A percentile compares a stretch with the other conserved stretches of the same genome.
Conservation (phyloP, 2,329 filamentous ascomycete species). For the Cryphonectria parasitica region DNA sequence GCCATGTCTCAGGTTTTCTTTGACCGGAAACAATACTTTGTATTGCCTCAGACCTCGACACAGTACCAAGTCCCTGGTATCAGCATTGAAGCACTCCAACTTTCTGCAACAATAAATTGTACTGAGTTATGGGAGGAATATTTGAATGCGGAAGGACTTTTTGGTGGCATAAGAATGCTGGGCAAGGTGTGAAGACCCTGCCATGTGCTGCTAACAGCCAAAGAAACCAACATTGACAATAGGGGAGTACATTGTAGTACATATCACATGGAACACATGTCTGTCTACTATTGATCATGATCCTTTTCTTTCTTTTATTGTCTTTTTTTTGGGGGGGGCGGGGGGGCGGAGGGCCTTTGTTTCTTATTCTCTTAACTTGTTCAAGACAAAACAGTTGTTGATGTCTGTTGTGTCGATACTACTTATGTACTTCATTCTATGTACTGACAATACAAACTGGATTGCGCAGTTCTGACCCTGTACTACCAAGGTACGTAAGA, state of each 20-base stretch:
- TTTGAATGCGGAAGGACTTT: neutral
- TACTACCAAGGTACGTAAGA: neutral
- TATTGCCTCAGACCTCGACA: neutral
- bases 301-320: neutral
- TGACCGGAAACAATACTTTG: neutral
- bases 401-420: neutral
- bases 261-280: neutral
- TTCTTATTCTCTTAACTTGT: neutral
- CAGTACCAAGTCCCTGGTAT: neutral
- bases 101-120: neutral
- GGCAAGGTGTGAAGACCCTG: neutral
- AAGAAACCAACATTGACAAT: neutral
- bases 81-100: neutral
- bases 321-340: too few relatives aligned
- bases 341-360: neutral
- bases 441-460: neutral
- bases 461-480: neutral
- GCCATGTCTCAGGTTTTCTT: neutral
- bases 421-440: neutral
- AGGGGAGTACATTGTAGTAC: neutral
- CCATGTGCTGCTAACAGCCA: neutral
- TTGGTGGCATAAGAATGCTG: neutral
- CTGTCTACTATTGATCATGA: neutral
- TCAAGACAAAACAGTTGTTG: neutral
- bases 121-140: neutral